Base-by-base conservation (phyloP, 2,329 filamentous ascomycete species). In the Colletotrichum phormii region DNA sequence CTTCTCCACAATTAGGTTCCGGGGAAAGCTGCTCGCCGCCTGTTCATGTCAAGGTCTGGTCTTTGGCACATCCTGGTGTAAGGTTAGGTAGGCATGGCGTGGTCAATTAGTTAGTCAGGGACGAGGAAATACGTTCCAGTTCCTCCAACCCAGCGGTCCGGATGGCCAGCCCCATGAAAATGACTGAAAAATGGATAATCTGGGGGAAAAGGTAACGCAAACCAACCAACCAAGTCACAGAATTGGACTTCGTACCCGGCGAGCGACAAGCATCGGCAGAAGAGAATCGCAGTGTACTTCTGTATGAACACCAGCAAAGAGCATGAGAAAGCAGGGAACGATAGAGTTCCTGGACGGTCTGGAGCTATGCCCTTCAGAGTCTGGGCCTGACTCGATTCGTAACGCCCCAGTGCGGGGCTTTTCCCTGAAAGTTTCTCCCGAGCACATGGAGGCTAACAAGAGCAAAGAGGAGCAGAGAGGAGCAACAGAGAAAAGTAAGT, bases 351-450 rank as follows among this genome's bases (percentile, higher is more conserved):
- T 35, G 26, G 9, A 42, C 26, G 22, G 59, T 60, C 57, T 67
- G 68, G 13, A 63, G 69, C 69, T 53, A 63, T 51, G 35, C 55
- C 70, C 15, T 59, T 59, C 62, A 18, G 51, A 37, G 59, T 64
- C 53, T 64, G 26, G 69, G n/a, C 60, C 55, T 65, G 66, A 72
- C 66, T 72, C 71, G 71, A 72, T 59, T 35, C 61, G 42, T 13
- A 55, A 61, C 54, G 46, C 15, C 15, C 31, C 29, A 42, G 55
- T 65, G 71, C 71, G 67, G 71, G 71, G 65, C 33, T 26, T 33
- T 46, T 11, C 71, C 71, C 37, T 60, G 66, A 46, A 37, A 57
- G 26, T 33, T n/a, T 60, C n/a, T 29, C 4, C 13, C 35, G 29
- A 57, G 26, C 42, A 24, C 33, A n/a, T 18, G 12, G 24, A 26